These are phyloP conservation scores for Microstroma glucosiphilum DNA, from an alignment of 1,284 basidiomycete genomes.

Conservation along the genomic window DNA sequence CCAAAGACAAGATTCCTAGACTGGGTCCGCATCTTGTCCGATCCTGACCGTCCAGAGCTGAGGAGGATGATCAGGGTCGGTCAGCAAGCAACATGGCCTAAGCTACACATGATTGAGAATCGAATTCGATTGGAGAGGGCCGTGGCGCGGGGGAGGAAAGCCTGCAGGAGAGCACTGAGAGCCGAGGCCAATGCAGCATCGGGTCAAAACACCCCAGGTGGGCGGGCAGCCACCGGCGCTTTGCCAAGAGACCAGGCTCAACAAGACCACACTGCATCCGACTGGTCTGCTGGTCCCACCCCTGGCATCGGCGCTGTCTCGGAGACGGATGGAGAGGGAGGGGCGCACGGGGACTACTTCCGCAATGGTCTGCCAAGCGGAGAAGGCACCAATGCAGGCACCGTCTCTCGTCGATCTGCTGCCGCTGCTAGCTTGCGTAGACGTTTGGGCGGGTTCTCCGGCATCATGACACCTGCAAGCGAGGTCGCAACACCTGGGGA, in stretches of 20 bases:
- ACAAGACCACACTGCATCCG: background rate
- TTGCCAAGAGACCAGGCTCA: background rate
- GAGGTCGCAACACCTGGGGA: background rate
- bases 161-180: slow-evolving; percentile 20
- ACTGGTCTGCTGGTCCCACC: background rate
- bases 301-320: background rate
- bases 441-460: background rate
- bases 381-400: background rate
- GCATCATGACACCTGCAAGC: slow-evolving; percentile 1
- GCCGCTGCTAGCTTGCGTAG: background rate
- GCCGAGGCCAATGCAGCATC: background rate
- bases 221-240: background rate
- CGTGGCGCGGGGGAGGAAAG: slow-evolving; percentile 34
- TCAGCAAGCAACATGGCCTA: slow-evolving; percentile 43
- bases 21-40: slow-evolving; percentile 43
- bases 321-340: background rate
- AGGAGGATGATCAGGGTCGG: slow-evolving; percentile 37
- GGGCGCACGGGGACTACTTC: background rate
- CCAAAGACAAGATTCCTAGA: slow-evolving; percentile 43
- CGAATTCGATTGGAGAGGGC: slow-evolving; percentile 42
- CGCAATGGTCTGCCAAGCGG: background rate
- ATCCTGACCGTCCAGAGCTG: slow-evolving; percentile 43
- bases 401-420: background rate
- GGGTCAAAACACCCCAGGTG: background rate
- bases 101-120: slow-evolving; percentile 49